Percentiles rank a stretch among this genome's conserved stretches.
These are phyloP conservation scores for Tanacetum coccineum DNA, from an alignment of 129 eudicot genomes.

Conservation along the genomic window DNA sequence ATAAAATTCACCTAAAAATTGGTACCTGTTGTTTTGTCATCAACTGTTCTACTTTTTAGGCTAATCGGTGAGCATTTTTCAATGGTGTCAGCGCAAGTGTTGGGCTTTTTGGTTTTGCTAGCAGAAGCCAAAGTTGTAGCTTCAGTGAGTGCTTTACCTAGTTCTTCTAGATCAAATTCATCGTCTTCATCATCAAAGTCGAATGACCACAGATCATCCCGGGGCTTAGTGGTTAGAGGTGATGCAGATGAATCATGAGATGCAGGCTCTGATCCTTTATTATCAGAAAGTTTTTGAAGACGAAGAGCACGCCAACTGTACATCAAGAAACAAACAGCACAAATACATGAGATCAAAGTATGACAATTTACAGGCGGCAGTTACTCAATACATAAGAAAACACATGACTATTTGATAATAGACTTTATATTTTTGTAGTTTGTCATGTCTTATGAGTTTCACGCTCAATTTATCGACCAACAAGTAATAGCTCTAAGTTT, in stretches of 20 bases:
- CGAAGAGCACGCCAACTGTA: constrained; percentile 87
- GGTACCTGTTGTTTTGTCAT: constrained; percentile 47
- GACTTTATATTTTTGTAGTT: background rate
- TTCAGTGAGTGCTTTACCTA: constrained; percentile 63
- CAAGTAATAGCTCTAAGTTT: constrained; percentile 5
- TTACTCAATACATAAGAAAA: background rate
- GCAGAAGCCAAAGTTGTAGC: constrained; percentile 57
- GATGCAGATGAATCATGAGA: constrained; percentile 27
- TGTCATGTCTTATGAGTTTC: background rate
- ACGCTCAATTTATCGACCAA: background rate
- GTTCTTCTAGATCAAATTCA: constrained; percentile 64
- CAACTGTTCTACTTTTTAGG: constrained; percentile 33
- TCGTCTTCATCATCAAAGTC: constrained; percentile 47
- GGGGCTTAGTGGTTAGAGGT: constrained; percentile 35
- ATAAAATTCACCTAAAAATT: background rate
- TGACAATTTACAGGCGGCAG: background rate
- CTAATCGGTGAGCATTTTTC: constrained; percentile 24
- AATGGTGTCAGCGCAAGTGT: constrained; percentile 16
- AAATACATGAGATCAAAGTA: constrained; percentile 5
- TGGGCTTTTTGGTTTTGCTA: constrained; percentile 35
- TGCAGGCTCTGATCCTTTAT: constrained; percentile 25
- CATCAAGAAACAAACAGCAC: constrained; percentile 15
- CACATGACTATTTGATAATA: background rate
- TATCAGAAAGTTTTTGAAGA: constrained; percentile 48
- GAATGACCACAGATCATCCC: constrained; percentile 55